Evolutionary conservation across 2,329 filamentous ascomycete genomes (phyloP).

Genomic region (Ilyonectria robusta): DNA sequence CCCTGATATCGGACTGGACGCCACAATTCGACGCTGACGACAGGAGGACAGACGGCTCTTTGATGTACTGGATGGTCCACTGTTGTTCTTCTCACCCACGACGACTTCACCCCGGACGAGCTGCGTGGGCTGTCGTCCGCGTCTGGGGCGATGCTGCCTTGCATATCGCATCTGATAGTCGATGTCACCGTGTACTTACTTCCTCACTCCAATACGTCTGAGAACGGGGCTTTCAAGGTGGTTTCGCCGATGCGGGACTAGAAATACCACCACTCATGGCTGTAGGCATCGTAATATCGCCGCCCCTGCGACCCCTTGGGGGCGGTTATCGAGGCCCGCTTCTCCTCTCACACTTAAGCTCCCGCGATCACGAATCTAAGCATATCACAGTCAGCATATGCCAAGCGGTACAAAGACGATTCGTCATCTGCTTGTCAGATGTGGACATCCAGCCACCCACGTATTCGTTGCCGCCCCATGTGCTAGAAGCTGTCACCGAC

Average conservation of each 20-base stretch:
- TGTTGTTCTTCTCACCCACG: constrained; percentile 4
- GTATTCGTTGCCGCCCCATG: neutral
- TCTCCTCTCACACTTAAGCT: neutral
- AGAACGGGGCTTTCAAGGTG: neutral
- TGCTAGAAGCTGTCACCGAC: neutral
- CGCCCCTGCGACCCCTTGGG: neutral
- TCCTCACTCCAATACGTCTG: too few relatives aligned
- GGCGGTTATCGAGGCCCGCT: neutral
- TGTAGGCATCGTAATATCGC: constrained; percentile 5
- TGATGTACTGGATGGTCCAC: constrained; percentile 8
- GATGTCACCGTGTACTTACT: constrained; percentile 8
- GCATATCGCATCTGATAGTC: constrained; percentile 23
- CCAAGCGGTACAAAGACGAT: neutral
- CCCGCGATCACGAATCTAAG: constrained; percentile 11
- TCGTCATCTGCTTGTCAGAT: constrained; percentile 5
- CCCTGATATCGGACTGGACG: constrained; percentile 9
- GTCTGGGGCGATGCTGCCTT: constrained; percentile 13
- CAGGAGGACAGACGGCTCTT: neutral
- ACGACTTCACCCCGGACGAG: neutral
- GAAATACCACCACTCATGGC: neutral
- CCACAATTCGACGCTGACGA: constrained; percentile 27
- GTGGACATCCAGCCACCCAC: neutral
- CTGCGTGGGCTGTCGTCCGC: constrained; percentile 15
- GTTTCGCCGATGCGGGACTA: constrained; percentile 20
- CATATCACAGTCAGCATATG: constrained; percentile 1